Percentiles rank a stretch among this genome's conserved stretches.
Evolutionary conservation across 768 basidiomycete species (phyloP).

Genomic region (Rhodotorula graminis): DNA sequence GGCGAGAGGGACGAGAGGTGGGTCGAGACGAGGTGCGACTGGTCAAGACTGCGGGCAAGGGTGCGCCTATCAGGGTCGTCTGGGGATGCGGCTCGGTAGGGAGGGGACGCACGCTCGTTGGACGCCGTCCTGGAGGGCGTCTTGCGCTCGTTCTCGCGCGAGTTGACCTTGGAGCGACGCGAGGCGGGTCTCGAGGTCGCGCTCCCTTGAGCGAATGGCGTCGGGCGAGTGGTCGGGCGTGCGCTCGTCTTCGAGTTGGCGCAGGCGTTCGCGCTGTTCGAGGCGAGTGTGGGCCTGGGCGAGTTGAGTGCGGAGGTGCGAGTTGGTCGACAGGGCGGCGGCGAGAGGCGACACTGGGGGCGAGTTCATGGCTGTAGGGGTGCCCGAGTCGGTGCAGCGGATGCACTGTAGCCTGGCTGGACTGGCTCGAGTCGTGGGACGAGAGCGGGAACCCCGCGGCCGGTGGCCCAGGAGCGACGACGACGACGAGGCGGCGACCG

Average conservation of each 20-base stretch:
- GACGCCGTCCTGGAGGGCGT: not conserved
- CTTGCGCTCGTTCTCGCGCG: not conserved
- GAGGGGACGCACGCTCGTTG: not conserved
- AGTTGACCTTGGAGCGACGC: not conserved
- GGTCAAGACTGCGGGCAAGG: conserved; percentile 3
- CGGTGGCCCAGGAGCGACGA: no score
- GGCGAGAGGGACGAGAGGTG: not conserved
- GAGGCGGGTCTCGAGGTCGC: not conserved
- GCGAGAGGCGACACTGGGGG: not conserved
- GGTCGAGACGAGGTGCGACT: not conserved
- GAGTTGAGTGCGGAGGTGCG: not conserved
- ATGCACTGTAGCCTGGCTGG: no score
- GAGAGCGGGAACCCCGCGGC: no score
- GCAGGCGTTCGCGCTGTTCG: not conserved
- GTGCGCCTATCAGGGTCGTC: no score
- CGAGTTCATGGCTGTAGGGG: no score
- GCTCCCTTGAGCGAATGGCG: not conserved
- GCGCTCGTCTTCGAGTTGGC: not conserved
- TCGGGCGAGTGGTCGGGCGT: not conserved
- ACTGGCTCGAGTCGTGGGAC: no score
- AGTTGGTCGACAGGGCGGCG: not conserved
- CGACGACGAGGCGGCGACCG: no score
- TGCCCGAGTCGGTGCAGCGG: no score
- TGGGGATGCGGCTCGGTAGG: not conserved
- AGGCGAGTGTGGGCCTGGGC: not conserved